phyloP scores from a whole-genome alignment of 2,329 filamentous ascomycete genomes.

The Coccinonectria pachysandricola region DNA sequence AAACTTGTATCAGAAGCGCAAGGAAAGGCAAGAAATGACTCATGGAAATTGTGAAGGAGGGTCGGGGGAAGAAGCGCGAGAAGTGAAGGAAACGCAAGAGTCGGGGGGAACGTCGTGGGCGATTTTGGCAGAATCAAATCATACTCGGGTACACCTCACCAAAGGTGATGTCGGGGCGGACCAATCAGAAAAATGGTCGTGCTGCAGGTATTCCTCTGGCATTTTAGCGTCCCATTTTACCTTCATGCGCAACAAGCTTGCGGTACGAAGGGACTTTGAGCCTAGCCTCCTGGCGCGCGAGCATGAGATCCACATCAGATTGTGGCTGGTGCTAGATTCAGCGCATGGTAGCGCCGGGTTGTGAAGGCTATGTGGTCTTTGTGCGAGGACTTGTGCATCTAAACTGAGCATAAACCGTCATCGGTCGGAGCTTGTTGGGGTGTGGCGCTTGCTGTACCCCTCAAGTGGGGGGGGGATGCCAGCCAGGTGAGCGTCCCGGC shows the following conservation, averaged over 20 bases:
- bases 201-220: conserved; percentile 24
- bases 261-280: no score
- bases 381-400: no score
- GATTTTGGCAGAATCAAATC: conserved; percentile 23
- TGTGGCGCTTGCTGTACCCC: conserved; percentile 18
- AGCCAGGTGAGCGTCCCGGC: conserved; percentile 1
- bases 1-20: conserved; percentile 12
- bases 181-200: conserved; percentile 32
- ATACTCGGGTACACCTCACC: conserved; percentile 24
- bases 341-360: conserved; percentile 7
- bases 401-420: no score
- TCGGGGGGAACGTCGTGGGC: conserved; percentile 19
- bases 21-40: conserved; percentile 19
- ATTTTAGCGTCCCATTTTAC: conserved; percentile 24
- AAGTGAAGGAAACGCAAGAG: conserved; percentile 19
- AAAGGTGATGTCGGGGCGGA: conserved; percentile 23
- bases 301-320: conserved; percentile 12
- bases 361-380: not conserved
- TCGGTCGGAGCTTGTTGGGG: conserved; percentile 1
- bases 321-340: conserved; percentile 19
- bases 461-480: conserved; percentile 6
- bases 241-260: conserved; percentile 16
- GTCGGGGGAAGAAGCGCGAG: conserved; percentile 16
- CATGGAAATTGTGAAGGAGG: conserved; percentile 21
- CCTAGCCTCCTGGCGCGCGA: conserved; percentile 2